Conservation (phyloP, 2,329 filamentous ascomycete species). For the Penicillium corylophilum region DNA sequence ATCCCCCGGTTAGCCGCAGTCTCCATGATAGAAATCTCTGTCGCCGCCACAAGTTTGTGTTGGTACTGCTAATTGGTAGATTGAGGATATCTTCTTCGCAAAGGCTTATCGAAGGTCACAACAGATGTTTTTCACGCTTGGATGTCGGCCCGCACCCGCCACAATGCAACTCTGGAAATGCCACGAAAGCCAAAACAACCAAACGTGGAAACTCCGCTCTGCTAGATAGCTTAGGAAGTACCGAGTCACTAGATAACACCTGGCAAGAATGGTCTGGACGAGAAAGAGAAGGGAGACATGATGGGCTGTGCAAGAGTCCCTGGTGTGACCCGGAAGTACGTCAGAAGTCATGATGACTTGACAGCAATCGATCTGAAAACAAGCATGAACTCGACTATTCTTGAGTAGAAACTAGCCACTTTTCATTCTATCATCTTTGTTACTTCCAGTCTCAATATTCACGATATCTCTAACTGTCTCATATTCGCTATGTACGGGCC, state of each 20-base stretch:
- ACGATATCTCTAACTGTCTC: too few relatives aligned
- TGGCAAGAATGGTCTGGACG: not conserved
- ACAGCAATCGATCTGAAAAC: too few relatives aligned
- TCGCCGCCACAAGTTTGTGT: not conserved
- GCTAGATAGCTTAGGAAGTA: not conserved
- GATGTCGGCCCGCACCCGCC: not conserved
- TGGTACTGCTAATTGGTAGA: not conserved
- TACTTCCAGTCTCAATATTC: too few relatives aligned
- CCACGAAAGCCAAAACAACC: slow-evolving; percentile 10
- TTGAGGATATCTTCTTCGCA: not conserved
- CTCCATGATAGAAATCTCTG: slow-evolving; percentile 2
- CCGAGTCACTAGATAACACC: not conserved
- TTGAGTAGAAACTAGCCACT: too few relatives aligned
- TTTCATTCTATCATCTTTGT: too few relatives aligned
- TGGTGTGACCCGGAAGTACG: too few relatives aligned
- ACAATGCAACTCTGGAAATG: slow-evolving; percentile 4
- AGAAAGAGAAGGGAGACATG: not conserved
- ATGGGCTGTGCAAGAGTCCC: not conserved
- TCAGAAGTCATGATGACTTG: too few relatives aligned
- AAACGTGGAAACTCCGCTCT: not conserved
- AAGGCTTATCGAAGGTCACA: not conserved
- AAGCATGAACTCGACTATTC: too few relatives aligned
- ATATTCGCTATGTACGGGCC: too few relatives aligned
- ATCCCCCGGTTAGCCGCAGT: slow-evolving; percentile 53
- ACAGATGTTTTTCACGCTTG: not conserved